Evolutionary conservation across 768 basidiomycete species (phyloP), one percentile per base, ranked within the genome.

Genomic region (Arthromyces matolae): DNA sequence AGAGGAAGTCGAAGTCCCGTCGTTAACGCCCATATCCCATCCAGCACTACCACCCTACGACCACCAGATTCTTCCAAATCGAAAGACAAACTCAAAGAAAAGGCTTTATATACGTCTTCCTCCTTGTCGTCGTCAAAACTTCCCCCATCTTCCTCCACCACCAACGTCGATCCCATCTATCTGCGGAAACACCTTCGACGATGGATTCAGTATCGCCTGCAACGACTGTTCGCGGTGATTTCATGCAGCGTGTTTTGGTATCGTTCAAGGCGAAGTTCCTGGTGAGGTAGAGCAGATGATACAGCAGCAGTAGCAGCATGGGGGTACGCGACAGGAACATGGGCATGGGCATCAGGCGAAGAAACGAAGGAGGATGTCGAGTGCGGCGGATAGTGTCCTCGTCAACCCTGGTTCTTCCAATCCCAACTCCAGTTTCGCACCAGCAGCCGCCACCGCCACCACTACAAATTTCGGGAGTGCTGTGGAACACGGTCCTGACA

Each of bases 171-270:
- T 83, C 47, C 65, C 68, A 35, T 90, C 88, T 59, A 83, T 86
- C 51, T 91, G 88, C 60, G 80, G 80, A 4, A 78, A 77, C 40
- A 66, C 72, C 25, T 74, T 80, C 57, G 88, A 88, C 62, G 87
- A 89, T 60, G 88, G 88, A 10, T 85, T 85, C 63, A 84, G 81
- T 19, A 86, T 89, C 52, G 84, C 83, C 24, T 90, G 89, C 64
- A 89, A 91, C 61, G 67, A 72, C 52, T 90, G 89, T 61, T 75
- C 73, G 20, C 76, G 83, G 23, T 91, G 89, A 87, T 84, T 82
- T 53, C 89, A 91, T 65, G 83, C 79, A 9, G 79, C 79, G 7
- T 93, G 93, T 66, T 87, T 86, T 55, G 78, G 71, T 38, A 83
- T 87, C 52, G 67, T 71, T 12, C 66, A 76, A 43, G 77, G 72